Conservation (phyloP, 2,329 filamentous ascomycete genomes). For the Alternaria ventricosa region DNA sequence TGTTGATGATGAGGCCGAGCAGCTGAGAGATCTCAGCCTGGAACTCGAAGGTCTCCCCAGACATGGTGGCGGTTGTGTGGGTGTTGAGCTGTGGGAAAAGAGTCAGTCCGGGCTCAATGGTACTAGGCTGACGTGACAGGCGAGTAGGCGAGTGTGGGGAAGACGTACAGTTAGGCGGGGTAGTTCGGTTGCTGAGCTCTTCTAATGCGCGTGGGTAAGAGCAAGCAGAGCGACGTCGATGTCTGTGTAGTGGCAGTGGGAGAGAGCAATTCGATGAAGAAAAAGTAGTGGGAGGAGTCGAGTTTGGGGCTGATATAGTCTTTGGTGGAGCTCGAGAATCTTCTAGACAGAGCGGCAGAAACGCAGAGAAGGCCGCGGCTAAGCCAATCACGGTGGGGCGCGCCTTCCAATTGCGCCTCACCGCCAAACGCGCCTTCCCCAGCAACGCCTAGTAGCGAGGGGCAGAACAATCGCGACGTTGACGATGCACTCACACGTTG, state of each 20-base stretch:
- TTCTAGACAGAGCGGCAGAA: slow-evolving; percentile 48
- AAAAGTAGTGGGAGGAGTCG: slow-evolving; percentile 27
- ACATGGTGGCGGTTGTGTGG: slow-evolving; percentile 65
- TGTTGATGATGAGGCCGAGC: slow-evolving; percentile 99
- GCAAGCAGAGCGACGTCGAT: slow-evolving; percentile 28
- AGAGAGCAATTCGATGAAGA: slow-evolving; percentile 36
- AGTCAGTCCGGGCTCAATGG: slow-evolving; percentile 14
- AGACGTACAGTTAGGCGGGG: slow-evolving; percentile 29
- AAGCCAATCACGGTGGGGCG: slow-evolving; percentile 32
- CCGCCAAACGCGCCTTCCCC: slow-evolving; percentile 30
- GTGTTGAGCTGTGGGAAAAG: slow-evolving; percentile 19
- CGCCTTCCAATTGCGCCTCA: slow-evolving; percentile 24
- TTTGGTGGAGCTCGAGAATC: slow-evolving; percentile 46
- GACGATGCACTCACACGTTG: not conserved
- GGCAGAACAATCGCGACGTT: slow-evolving; percentile 17
- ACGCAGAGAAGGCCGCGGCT: slow-evolving; percentile 31
- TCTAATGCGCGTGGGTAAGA: slow-evolving; percentile 24
- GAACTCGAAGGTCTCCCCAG: slow-evolving; percentile 97
- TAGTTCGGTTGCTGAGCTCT: slow-evolving; percentile 26
- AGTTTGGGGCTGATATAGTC: slow-evolving; percentile 41
- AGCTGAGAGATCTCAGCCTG: slow-evolving; percentile 99
- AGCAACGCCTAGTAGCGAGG: slow-evolving; percentile 22
- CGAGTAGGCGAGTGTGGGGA: slow-evolving; percentile 16
- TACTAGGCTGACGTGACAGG: slow-evolving; percentile 13
- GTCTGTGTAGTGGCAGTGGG: slow-evolving; percentile 23